Conservation (phyloP, 1,139 yeast species). For the Pichia cactophila region DNA sequence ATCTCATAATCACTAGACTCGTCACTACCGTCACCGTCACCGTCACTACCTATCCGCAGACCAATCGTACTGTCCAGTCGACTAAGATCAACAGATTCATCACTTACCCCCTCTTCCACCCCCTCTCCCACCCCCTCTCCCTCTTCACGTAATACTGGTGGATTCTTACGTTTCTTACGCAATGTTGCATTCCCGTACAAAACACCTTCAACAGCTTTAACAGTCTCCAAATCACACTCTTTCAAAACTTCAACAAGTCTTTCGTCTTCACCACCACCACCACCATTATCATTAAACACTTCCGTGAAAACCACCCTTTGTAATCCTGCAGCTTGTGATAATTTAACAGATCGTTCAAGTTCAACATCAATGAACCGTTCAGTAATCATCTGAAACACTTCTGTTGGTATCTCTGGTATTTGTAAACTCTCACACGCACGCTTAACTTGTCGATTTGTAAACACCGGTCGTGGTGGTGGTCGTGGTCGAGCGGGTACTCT, state of each 20-base stretch:
- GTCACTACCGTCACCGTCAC: constrained; percentile 8
- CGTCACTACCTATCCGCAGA: constrained; percentile 5
- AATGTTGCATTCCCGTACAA: constrained; percentile 18
- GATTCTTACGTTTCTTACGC: background rate
- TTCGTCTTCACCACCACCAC: constrained; percentile 12
- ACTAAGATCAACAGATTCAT: constrained; percentile 11
- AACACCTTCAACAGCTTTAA: constrained; percentile 22
- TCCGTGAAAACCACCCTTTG: constrained; percentile 7
- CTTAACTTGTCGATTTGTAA: constrained; percentile 16
- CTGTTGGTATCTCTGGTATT: constrained; percentile 11
- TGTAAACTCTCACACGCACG: constrained; percentile 10
- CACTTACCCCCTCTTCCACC: constrained; percentile 1
- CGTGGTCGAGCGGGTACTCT: too few species aligned
- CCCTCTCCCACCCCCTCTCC: constrained; percentile 1
- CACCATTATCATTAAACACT: constrained; percentile 7
- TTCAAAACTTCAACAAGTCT: constrained; percentile 17
- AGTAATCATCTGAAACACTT: constrained; percentile 21
- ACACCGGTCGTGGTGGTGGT: background rate
- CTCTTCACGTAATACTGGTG: background rate
- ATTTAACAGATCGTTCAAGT: constrained; percentile 22
- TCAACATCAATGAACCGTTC: constrained; percentile 32
- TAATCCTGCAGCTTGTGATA: constrained; percentile 6
- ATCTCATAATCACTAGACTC: constrained; percentile 13
- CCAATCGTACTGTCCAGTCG: constrained; percentile 16
- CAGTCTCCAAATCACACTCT: constrained; percentile 24